A percentile compares a stretch with the other conserved stretches of the same genome.
These are phyloP conservation scores for Infundibulicybe gibba DNA, from an alignment of 768 basidiomycete genomes.

Conservation along the genomic window DNA sequence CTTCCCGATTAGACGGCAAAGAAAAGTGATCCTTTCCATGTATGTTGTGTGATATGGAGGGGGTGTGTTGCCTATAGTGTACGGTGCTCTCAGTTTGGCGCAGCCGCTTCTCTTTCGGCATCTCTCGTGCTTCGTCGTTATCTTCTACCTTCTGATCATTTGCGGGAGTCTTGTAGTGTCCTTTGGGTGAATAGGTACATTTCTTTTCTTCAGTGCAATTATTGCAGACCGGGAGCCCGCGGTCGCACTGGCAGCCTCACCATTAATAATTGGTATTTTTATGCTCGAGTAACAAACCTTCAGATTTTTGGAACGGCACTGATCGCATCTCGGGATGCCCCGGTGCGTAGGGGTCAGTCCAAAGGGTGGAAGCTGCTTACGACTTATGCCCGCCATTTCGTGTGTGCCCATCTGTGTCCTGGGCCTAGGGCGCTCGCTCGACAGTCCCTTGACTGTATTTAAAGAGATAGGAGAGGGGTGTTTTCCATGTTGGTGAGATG, in stretches of 20 bases:
- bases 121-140: too few relatives aligned
- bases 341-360: constrained; percentile 68
- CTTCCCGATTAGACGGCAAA: too few relatives aligned
- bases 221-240: constrained; percentile 69
- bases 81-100: constrained; percentile 18
- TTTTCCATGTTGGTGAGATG: constrained; percentile 9
- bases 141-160: constrained; percentile 2
- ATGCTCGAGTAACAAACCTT: constrained; percentile 43
- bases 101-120: constrained; percentile 3
- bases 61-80: constrained; percentile 47
- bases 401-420: too few relatives aligned
- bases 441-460: too few relatives aligned
- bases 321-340: constrained; percentile 71
- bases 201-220: constrained; percentile 53
- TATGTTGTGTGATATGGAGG: constrained; percentile 20
- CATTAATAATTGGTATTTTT: neutral
- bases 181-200: constrained; percentile 75
- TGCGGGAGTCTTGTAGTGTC: constrained; percentile 52
- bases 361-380: too few relatives aligned
- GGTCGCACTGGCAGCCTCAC: constrained; percentile 51
- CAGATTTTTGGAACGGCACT: constrained; percentile 62
- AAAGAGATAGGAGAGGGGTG: too few relatives aligned
- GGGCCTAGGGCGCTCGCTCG: too few relatives aligned
- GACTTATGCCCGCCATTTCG: too few relatives aligned
- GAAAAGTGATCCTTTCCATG: too few relatives aligned